phyloP scores from a whole-genome alignment of 495 filamentous ascomycete species.

The Hyaloscypha finlandica region DNA sequence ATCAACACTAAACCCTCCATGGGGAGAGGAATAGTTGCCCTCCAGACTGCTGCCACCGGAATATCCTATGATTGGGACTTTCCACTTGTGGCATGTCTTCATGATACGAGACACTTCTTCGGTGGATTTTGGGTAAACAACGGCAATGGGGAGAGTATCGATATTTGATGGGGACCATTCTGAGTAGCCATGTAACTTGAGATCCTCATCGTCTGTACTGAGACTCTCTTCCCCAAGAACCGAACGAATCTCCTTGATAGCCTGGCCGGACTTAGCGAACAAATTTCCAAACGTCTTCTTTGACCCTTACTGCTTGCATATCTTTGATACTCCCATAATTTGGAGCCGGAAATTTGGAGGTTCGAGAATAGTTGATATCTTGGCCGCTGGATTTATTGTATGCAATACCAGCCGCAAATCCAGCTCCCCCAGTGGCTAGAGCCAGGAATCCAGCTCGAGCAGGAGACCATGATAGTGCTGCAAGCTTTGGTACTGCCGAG shows the following conservation, averaged over 20 bases:
- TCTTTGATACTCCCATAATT: slow-evolving; percentile 49
- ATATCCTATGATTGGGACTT: slow-evolving; percentile 85
- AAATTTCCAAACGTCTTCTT: slow-evolving; percentile 19
- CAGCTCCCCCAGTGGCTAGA: not conserved
- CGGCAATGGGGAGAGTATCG: slow-evolving; percentile 73
- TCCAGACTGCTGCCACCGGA: slow-evolving; percentile 80
- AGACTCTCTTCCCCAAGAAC: slow-evolving; percentile 65
- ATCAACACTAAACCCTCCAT: slow-evolving; percentile 84
- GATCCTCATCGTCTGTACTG: slow-evolving; percentile 79
- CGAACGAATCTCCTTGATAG: slow-evolving; percentile 58
- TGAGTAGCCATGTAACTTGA: slow-evolving; percentile 83
- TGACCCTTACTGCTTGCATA: slow-evolving; percentile 46
- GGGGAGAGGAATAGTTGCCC: slow-evolving; percentile 82
- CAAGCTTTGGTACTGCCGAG: not conserved
- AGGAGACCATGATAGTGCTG: not conserved
- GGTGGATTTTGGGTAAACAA: slow-evolving; percentile 75
- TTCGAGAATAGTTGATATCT: slow-evolving; percentile 22
- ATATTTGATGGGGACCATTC: slow-evolving; percentile 85
- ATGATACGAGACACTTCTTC: slow-evolving; percentile 79
- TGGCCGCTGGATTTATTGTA: not conserved
- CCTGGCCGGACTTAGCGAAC: slow-evolving; percentile 43
- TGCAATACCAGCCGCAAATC: slow-evolving; percentile 14
- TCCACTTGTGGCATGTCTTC: slow-evolving; percentile 77
- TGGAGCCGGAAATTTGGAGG: slow-evolving; percentile 37
- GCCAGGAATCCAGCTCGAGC: not conserved